Base-by-base conservation (phyloP, 1,284 basidiomycete species). In the Peniophora sp. region DNA sequence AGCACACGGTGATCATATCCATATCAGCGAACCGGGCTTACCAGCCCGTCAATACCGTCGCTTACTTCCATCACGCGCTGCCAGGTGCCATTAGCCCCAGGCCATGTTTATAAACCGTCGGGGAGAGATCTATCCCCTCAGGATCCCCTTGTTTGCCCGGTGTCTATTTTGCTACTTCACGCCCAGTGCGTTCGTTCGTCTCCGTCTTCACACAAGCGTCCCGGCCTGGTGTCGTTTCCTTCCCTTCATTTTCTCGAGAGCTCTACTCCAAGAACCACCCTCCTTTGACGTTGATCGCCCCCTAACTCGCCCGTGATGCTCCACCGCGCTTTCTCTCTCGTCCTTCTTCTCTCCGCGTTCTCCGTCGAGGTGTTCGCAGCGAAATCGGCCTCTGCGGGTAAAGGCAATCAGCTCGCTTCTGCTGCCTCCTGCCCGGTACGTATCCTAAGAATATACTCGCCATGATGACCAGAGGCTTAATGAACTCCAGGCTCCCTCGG, bases 161-260 rank as follows among this genome's bases (percentile, higher is more conserved):
- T 41, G n/a, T 41, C n/a, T 16, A 8, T 20, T 20, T 16, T 20
- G 38, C 38, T 41, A 16, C 38, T 41, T 41, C 38, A 20, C 38
- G 38, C 38, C 38, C 38, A 41, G 38, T 41, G 38, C 38, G 38
- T 41, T 20, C 19, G 38, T 17, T n/a, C 38, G 38, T 17, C 38
- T 41, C n/a, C 38, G 38, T 41, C 38, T 41, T 16, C 12, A 32
- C 27, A 32, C 27, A 32, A 32, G 27, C n/a, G n/a, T n/a, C 23
- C 23, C 44, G 44, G 44, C 44, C 44, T 45, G 44, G 44, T 45
- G 44, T 45, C 44, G 44, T 41, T 41, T 45, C 44, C 19, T 45
- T 45, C 38, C 44, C 10, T 24, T 45, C 44, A 24, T 24, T 45
- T 20, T 20, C 23, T 45, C 44, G n/a, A 41, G n/a, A 41, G 38